Percentiles rank a stretch among this genome's conserved stretches.
phyloP scores from a whole-genome alignment of 169 alveolate genomes.

The Plasmodium vivax region DNA sequence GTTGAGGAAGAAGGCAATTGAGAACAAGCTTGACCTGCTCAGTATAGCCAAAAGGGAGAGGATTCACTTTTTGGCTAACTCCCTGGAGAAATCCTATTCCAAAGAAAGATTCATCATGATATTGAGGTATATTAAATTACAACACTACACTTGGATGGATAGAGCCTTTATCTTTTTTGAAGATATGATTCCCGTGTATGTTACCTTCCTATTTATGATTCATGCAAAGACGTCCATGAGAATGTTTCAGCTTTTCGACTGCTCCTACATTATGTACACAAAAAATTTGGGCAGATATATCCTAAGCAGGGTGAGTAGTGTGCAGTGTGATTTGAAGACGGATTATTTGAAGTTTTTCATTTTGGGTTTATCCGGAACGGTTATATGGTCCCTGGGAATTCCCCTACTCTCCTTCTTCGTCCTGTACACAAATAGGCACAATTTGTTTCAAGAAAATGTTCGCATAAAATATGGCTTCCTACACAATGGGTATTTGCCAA shows the following conservation, averaged over 20 bases:
- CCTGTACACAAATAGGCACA: constrained; percentile 81
- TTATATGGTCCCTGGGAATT: constrained; percentile 88
- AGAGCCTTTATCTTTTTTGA: constrained; percentile 81
- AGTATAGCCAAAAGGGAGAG: constrained; percentile 80
- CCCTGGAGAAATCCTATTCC: constrained; percentile 79
- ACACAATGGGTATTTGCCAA: constrained; percentile 87
- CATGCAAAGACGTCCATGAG: constrained; percentile 84
- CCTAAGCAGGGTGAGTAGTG: constrained; percentile 85
- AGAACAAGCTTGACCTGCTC: constrained; percentile 73
- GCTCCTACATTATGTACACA: constrained; percentile 79
- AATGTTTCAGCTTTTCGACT: constrained; percentile 87
- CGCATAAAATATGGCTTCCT: constrained; percentile 87
- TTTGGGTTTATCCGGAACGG: constrained; percentile 84
- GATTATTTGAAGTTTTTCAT: constrained; percentile 81
- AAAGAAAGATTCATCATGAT: constrained; percentile 86
- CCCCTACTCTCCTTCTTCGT: constrained; percentile 86
- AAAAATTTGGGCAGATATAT: constrained; percentile 78
- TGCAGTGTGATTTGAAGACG: constrained; percentile 79
- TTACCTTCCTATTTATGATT: constrained; percentile 86
- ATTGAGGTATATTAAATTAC: constrained; percentile 84
- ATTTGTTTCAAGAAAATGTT: constrained; percentile 82
- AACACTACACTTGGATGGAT: constrained; percentile 79
- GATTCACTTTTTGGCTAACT: constrained; percentile 64
- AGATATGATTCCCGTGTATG: constrained; percentile 90
- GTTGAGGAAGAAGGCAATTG: constrained; percentile 51